phyloP scores from a whole-genome alignment of 2,329 filamentous ascomycete species.

The Bimuria novae-zelandiae region DNA sequence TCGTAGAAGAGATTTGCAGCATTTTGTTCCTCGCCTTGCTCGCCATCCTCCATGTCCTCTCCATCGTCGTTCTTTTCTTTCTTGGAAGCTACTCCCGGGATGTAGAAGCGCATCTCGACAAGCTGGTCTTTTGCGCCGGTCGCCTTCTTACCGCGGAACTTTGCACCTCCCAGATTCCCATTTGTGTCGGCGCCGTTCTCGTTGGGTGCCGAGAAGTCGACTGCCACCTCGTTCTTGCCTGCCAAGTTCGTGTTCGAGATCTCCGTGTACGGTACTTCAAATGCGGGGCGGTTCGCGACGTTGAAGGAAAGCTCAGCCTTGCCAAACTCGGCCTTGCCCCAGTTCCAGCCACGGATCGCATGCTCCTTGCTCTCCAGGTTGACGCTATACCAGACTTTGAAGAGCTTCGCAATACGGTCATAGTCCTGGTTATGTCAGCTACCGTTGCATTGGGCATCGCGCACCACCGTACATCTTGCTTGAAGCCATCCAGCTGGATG shows the following conservation, averaged over 20 bases:
- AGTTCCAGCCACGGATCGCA: conserved; percentile 96
- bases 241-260: conserved; percentile 97
- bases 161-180: conserved; percentile 73
- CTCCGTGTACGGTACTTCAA: conserved; percentile 96
- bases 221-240: conserved; percentile 95
- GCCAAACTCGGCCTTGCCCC: conserved; percentile 96
- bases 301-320: conserved; percentile 96
- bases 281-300: conserved; percentile 93
- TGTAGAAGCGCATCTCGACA: conserved; percentile 98
- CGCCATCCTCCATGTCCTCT: conserved; percentile 62
- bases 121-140: conserved; percentile 89
- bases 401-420: conserved; percentile 86
- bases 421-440: conserved; percentile 66
- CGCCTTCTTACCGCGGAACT: conserved; percentile 82
- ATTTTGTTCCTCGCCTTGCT: conserved; percentile 78
- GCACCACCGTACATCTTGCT: conserved; percentile 67
- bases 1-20: conserved; percentile 98
- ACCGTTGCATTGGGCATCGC: not conserved
- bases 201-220: conserved; percentile 83
- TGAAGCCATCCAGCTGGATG: conserved; percentile 93
- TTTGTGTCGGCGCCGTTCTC: conserved; percentile 76
- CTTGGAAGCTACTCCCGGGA: conserved; percentile 80
- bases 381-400: conserved; percentile 98
- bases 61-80: conserved; percentile 73
- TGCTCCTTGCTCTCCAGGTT: conserved; percentile 92